Percentiles rank a stretch among this genome's conserved stretches.
Conservation (phyloP, 495 filamentous ascomycete species). For the Penicillium ochrochloron region DNA sequence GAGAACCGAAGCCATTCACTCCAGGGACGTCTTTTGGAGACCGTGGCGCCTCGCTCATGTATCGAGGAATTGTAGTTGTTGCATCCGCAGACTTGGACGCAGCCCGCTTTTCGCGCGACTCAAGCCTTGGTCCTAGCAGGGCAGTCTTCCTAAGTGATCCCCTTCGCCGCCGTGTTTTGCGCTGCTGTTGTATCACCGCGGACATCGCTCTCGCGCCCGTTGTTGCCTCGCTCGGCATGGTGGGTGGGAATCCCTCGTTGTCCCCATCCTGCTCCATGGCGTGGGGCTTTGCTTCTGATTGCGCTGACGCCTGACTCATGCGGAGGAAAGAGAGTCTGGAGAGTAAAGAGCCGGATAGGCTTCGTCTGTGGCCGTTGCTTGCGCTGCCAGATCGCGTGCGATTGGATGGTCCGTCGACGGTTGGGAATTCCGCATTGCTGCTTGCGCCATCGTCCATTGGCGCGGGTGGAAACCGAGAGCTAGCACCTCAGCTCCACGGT, state of each 20-base stretch:
- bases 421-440: constrained; percentile 33
- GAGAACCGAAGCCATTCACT: constrained; percentile 24
- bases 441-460: constrained; percentile 47
- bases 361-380: constrained; percentile 63
- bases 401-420: constrained; percentile 36
- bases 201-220: constrained; percentile 57
- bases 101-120: constrained; percentile 53
- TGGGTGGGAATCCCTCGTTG: constrained; percentile 38
- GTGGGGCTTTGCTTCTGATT: constrained; percentile 43
- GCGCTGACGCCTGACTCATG: constrained; percentile 44
- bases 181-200: constrained; percentile 62
- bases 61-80: constrained; percentile 30
- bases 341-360: constrained; percentile 64
- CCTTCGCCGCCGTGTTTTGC: constrained; percentile 72
- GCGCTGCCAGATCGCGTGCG: constrained; percentile 46
- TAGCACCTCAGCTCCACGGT: constrained; percentile 30
- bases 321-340: constrained; percentile 61
- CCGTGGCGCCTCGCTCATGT: constrained; percentile 16
- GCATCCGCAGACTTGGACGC: constrained; percentile 38
- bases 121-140: constrained; percentile 67
- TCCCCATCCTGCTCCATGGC: constrained; percentile 47
- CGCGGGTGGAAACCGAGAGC: constrained; percentile 24
- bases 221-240: constrained; percentile 28
- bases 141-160: constrained; percentile 82
- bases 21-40: constrained; percentile 24